Percentiles rank a stretch among this genome's conserved stretches.
Evolutionary conservation across 2,329 filamentous ascomycete genomes (phyloP).

Genomic region (Colletotrichum sublineola): DNA sequence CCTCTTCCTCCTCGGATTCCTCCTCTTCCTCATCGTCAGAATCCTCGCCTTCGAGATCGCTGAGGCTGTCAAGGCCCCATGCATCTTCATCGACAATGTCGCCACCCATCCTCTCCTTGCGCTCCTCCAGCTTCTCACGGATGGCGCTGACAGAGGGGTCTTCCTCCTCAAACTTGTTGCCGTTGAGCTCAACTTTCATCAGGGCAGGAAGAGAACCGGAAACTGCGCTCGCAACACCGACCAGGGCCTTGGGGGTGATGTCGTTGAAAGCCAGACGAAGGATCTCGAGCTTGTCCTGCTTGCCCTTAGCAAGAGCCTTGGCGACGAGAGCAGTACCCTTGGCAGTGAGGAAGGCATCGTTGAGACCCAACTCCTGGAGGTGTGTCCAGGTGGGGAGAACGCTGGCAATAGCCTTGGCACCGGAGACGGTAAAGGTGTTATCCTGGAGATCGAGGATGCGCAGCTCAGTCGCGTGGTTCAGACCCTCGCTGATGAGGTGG

Average conservation of each 20-base stretch:
- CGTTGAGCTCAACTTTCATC: constrained; percentile 92
- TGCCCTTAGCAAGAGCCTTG: constrained; percentile 78
- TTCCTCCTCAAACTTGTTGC: constrained; percentile 93
- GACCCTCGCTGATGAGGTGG: constrained; percentile 81
- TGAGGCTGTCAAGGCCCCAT: constrained; percentile 88
- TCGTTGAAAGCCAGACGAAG: constrained; percentile 95
- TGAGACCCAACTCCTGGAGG: constrained; percentile 86
- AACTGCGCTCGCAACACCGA: constrained; percentile 77
- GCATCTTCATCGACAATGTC: constrained; percentile 79
- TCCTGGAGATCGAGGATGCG: constrained; percentile 92
- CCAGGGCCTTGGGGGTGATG: constrained; percentile 82
- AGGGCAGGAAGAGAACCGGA: constrained; percentile 79
- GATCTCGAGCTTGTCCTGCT: constrained; percentile 83
- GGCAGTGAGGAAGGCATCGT: constrained; percentile 86
- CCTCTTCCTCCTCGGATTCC: constrained; percentile 74
- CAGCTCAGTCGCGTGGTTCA: constrained; percentile 77
- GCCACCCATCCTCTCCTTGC: constrained; percentile 80
- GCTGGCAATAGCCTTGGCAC: constrained; percentile 81
- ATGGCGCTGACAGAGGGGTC: constrained; percentile 79
- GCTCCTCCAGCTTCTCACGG: constrained; percentile 78
- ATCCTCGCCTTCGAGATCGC: constrained; percentile 85
- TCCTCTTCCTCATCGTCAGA: constrained; percentile 77
- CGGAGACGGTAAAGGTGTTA: constrained; percentile 92
- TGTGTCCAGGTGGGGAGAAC: constrained; percentile 81
- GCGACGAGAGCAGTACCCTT: constrained; percentile 83